A percentile compares a stretch with the other conserved stretches of the same genome.
Conservation (phyloP, 768 basidiomycete genomes). For the Lactarius quietus region DNA sequence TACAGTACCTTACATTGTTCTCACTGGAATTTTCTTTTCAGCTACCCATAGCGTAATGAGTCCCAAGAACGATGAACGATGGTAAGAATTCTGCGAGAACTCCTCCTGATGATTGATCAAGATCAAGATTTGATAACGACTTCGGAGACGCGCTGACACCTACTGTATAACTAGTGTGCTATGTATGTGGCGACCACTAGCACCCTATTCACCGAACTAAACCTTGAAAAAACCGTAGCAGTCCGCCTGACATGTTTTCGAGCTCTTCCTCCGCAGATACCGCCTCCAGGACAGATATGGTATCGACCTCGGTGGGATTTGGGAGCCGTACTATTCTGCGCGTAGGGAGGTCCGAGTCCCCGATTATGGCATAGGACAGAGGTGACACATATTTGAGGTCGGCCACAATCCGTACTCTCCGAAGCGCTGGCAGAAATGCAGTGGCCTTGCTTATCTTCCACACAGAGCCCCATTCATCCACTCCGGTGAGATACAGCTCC, state of each 20-base stretch:
- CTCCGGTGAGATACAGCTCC: not conserved
- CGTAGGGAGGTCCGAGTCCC: not conserved
- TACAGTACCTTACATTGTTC: too few relatives aligned
- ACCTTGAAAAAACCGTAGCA: not conserved
- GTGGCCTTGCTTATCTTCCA: not conserved
- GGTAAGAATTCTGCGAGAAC: too few relatives aligned
- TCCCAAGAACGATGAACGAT: too few relatives aligned
- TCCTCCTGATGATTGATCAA: too few relatives aligned
- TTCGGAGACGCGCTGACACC: too few relatives aligned
- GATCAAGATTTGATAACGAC: too few relatives aligned
- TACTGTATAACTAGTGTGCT: too few relatives aligned
- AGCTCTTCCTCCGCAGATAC: not conserved
- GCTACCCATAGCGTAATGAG: too few relatives aligned
- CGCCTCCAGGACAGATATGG: not conserved
- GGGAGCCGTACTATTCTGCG: not conserved
- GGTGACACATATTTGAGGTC: not conserved
- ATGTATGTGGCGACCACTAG: too few relatives aligned
- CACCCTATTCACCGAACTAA: too few relatives aligned
- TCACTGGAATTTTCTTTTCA: too few relatives aligned
- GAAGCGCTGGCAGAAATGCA: not conserved
- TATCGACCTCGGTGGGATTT: not conserved
- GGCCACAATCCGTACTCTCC: not conserved
- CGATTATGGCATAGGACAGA: not conserved
- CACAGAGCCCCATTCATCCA: not conserved
- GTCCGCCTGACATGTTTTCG: not conserved